Base-by-base conservation (phyloP, 768 basidiomycete species). In the Panaeolus papilionaceus region DNA sequence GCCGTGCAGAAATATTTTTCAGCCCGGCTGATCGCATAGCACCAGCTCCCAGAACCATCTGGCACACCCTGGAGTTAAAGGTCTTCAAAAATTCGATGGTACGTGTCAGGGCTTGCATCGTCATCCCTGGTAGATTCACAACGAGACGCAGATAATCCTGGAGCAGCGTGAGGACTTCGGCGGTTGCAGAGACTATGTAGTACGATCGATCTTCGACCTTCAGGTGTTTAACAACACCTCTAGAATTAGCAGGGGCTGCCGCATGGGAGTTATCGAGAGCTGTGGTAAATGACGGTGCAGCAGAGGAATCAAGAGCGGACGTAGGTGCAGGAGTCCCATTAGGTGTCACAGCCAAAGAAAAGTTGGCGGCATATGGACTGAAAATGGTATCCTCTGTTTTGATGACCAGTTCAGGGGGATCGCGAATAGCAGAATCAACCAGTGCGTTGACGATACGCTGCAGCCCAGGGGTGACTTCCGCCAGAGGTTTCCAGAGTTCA, bases 21-120 rank as follows among this genome's bases (percentile, higher is more conserved):
- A 99, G 80, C 6, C 98, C 98, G 20, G 98, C 98, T 18, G 94
- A 96, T 49, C 96, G 86, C 96, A 99, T 98, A n/a, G 98, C 98
- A 14, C 98, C 98, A 9, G 98, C 98, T 3, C 98, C 98, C 9
- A 99, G 84, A 0, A 99, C 98, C 54, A 99, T 96, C 77, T 99
- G 98, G 79, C 98, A 99, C 2, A 95, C 97, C 71, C 98, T 84
- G 38, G 97, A 99, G 77, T 99, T 99, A 83, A 97, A 99, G 33
- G 96, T 92, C 80, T 98, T 99, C 68, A 99, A 82, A 75, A 96
- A 96, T 77, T 99, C 98, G 70, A 99, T 94, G 28, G 96, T 85
- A 40, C 94, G 88, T 69, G 89, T 88, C 94, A 99, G 97, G n/a
- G 92, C 89, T 74, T 99, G 97, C 67, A 93, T 98, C 61, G 94